Evolutionary conservation across 305 asterid species (phyloP).

Genomic region (Plantago lanceolata): DNA sequence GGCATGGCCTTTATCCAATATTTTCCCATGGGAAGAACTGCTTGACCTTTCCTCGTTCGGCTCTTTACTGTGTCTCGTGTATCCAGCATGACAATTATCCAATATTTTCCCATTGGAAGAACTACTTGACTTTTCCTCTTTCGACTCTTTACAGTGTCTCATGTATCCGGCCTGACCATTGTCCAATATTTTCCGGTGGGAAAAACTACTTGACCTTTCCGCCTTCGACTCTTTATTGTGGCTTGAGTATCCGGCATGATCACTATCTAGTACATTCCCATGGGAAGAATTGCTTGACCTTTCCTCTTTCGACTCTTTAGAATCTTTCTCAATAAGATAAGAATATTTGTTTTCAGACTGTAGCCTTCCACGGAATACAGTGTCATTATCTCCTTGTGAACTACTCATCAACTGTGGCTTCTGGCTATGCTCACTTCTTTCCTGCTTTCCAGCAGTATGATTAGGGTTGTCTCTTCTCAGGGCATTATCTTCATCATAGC

Average conservation of each 20-base stretch:
- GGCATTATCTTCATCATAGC: conserved; percentile 33
- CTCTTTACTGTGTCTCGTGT: conserved; percentile 24
- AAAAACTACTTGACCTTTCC: conserved; percentile 39
- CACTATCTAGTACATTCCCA: conserved; percentile 31
- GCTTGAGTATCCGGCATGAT: conserved; percentile 25
- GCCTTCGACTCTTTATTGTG: conserved; percentile 27
- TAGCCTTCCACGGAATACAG: conserved; percentile 30
- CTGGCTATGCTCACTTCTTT: conserved; percentile 28
- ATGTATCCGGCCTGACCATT: conserved; percentile 27
- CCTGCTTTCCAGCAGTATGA: conserved; percentile 37
- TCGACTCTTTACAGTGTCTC: conserved; percentile 25
- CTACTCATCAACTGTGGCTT: conserved; percentile 32
- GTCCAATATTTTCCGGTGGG: conserved; percentile 32
- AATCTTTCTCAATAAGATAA: conserved; percentile 29
- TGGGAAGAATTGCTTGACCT: conserved; percentile 40
- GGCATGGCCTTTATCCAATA: conserved; percentile 28
- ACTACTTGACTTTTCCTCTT: conserved; percentile 38
- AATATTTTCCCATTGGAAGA: conserved; percentile 35
- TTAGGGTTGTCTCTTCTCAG: conserved; percentile 38
- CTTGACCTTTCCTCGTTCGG: conserved; percentile 38
- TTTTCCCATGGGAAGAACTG: conserved; percentile 37
- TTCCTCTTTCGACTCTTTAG: conserved; percentile 27
- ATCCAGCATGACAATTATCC: conserved; percentile 31
- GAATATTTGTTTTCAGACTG: conserved; percentile 32
- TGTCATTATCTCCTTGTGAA: conserved; percentile 32